A percentile compares a stretch with the other conserved stretches of the same genome.
phyloP scores from a whole-genome alignment of 2,329 filamentous ascomycete genomes.

The Claviceps sp. region DNA sequence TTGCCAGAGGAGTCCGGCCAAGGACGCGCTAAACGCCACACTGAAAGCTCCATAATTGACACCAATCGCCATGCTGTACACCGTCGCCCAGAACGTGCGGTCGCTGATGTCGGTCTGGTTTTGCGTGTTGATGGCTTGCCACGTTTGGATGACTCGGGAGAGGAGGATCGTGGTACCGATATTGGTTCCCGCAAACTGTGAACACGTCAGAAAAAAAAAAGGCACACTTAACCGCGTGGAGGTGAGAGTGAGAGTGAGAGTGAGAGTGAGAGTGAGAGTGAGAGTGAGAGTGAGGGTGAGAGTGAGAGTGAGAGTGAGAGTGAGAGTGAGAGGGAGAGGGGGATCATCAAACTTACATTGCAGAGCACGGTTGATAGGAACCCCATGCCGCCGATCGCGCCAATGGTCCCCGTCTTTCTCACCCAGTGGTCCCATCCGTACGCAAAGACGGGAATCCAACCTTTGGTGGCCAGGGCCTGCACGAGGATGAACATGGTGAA shows the following conservation, averaged over 20 bases:
- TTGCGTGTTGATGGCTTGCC: constrained; percentile 43
- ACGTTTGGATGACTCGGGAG: constrained; percentile 55
- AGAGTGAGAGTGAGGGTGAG: background rate
- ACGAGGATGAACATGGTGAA: constrained; percentile 65
- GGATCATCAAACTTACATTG: constrained; percentile 41
- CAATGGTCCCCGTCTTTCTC: constrained; percentile 52
- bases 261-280: too few species aligned
- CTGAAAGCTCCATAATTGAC: constrained; percentile 67
- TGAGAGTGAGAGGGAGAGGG: too few species aligned
- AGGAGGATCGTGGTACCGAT: constrained; percentile 65
- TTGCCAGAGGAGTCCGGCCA: constrained; percentile 60
- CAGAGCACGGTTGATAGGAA: constrained; percentile 58
- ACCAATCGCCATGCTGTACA: constrained; percentile 62
- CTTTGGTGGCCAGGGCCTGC: constrained; percentile 57
- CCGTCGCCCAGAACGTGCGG: constrained; percentile 58
- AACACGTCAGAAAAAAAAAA: background rate
- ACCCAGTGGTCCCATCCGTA: constrained; percentile 66
- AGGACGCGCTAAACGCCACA: constrained; percentile 55
- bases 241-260: background rate
- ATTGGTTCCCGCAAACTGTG: constrained; percentile 61
- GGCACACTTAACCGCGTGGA: background rate
- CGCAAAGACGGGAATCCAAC: constrained; percentile 62
- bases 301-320: background rate
- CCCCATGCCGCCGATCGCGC: constrained; percentile 58
- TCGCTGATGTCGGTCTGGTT: constrained; percentile 39